Base-by-base conservation (phyloP, 345 rosid genomes). In the Brassica napus region DNA sequence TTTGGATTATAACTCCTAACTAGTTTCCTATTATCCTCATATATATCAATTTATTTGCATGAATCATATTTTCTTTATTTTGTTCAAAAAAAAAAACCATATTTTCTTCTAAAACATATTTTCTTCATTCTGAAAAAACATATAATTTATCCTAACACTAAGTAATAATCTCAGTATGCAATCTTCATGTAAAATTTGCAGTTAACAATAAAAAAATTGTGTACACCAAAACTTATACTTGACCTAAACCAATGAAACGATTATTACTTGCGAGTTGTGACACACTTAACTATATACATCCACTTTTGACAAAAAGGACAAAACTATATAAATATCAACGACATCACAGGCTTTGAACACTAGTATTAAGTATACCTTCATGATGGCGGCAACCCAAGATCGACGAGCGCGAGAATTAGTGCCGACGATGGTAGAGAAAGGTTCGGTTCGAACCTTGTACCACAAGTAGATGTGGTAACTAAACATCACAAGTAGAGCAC, bases 321-420 rank as follows among this genome's bases (percentile, higher is more conserved):
- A 18, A 31, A 44, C 55, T 12, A 47, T 12, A 44, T 12, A 4
- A 28, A 63, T 44, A 63, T 61, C 60, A 62, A 44, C 4, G 6
- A 44, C 34, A 16, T 39, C 4, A 55, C 0, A 64, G 1, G 52
- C 18, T 21, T 63, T 30, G 49, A 24, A 66, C 39, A 16, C 0
- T 52, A 16, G 65, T 62, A 3, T 21, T 58, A 3, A 30, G 4
- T 58, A 16, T 44, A 94, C 98, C 96, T 90, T 93, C 81, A 95
- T 88, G 65, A 95, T 93, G 79, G 97, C 81, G 1, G 87, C 72
- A 8, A 93, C 97, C 99, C 99, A 95, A 63, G 61, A 82, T 47
- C 94, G 89, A 7, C 92, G 84, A 0, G 84, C 95, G 3, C 62
- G 76, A 1, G 97, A 74, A 60, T 88, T 95, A 4, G 88, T 93